These are phyloP conservation scores for Acer yangbiense DNA, from an alignment of 345 rosid species.

Conservation along the genomic window DNA sequence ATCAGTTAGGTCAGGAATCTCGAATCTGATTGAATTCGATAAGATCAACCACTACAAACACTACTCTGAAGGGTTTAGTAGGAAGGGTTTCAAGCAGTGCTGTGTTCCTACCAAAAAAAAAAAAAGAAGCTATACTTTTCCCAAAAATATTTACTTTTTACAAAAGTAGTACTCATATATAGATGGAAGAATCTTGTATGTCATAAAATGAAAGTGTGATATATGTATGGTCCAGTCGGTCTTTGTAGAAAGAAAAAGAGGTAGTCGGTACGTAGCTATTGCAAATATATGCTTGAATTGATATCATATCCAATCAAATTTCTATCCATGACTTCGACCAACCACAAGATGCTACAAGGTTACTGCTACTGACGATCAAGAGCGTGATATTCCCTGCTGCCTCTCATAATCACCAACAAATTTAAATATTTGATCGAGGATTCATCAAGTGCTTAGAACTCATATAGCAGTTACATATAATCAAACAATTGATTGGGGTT, in stretches of 20 bases:
- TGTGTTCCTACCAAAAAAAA: no score
- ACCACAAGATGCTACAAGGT: background rate
- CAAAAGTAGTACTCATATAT: background rate
- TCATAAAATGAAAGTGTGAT: background rate
- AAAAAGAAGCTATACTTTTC: background rate
- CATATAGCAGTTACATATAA: no score
- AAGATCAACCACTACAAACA: no score
- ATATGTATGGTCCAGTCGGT: background rate
- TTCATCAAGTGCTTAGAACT: no score
- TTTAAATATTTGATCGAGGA: no score
- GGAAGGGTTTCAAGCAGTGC: no score
- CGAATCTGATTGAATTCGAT: no score
- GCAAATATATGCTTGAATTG: background rate
- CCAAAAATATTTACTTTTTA: background rate
- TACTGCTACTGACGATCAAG: background rate
- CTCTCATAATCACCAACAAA: no score
- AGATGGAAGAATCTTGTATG: background rate
- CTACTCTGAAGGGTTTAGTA: no score
- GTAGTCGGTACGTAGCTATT: no score
- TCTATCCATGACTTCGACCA: background rate
- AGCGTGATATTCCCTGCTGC: background rate
- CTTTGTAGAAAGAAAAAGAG: conserved; percentile 2
- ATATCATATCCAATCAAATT: background rate
- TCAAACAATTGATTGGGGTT: no score
- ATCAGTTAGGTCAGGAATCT: no score